phyloP scores from a whole-genome alignment of 2,329 filamentous ascomycete genomes.

The Sordariomycetes sp. region DNA sequence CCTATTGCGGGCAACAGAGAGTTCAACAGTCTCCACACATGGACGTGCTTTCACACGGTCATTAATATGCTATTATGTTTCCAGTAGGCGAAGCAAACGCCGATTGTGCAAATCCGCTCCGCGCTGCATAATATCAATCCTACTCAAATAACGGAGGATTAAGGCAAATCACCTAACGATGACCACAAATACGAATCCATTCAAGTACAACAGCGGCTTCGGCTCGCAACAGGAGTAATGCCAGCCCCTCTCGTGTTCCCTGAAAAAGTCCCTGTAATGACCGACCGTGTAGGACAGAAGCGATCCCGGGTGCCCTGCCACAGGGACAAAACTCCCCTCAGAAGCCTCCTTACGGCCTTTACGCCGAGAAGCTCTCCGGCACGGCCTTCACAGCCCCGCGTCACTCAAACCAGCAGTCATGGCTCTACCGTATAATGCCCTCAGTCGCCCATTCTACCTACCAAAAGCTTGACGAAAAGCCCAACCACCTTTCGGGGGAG shows the following conservation, averaged over 20 bases:
- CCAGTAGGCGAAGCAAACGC: background rate
- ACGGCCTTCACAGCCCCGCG: slow-evolving; percentile 62
- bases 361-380: slow-evolving; percentile 69
- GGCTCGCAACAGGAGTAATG: background rate
- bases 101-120: too few species aligned
- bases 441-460: slow-evolving; percentile 41
- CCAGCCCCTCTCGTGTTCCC: background rate
- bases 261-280: background rate
- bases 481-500: slow-evolving; percentile 32
- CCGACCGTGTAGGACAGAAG: slow-evolving; percentile 51
- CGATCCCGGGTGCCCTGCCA: slow-evolving; percentile 64
- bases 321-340: slow-evolving; percentile 73
- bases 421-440: slow-evolving; percentile 61
- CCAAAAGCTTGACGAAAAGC: background rate
- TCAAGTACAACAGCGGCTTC: background rate
- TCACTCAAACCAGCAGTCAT: slow-evolving; percentile 58
- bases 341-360: slow-evolving; percentile 66
- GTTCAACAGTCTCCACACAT: too few species aligned
- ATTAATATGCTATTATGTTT: too few species aligned
- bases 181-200: background rate
- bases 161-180: background rate
- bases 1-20: too few species aligned
- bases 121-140: background rate
- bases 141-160: background rate
- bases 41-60: too few species aligned